These are phyloP conservation scores for Symmetrospora coprosmae DNA, from an alignment of 768 basidiomycete species.

Conservation along the genomic window DNA sequence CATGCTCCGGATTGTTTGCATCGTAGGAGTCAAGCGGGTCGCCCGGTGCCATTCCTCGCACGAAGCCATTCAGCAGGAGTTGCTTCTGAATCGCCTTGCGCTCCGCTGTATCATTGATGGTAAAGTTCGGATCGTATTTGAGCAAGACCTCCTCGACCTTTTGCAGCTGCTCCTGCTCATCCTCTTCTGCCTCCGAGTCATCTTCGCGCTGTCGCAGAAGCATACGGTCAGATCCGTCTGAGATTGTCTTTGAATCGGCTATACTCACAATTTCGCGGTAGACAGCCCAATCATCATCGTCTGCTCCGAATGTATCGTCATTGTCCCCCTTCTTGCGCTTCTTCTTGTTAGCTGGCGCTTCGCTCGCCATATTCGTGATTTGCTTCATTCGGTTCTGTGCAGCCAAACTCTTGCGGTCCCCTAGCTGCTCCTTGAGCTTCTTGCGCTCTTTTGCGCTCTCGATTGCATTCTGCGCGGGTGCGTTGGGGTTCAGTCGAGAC, in stretches of 20 bases:
- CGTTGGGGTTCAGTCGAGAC: no score
- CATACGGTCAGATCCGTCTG: no score
- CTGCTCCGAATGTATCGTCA: slow-evolving; percentile 87
- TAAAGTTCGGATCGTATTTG: slow-evolving; percentile 70
- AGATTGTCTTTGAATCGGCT: not conserved
- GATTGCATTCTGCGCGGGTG: slow-evolving; percentile 57
- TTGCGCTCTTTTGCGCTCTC: slow-evolving; percentile 69
- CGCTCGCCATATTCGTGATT: slow-evolving; percentile 78
- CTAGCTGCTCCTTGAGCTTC: slow-evolving; percentile 46
- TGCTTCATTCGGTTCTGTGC: slow-evolving; percentile 92
- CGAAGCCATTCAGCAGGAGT: slow-evolving; percentile 71
- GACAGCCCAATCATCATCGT: slow-evolving; percentile 93
- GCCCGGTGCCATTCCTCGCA: slow-evolving; percentile 35
- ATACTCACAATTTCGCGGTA: slow-evolving; percentile 80
- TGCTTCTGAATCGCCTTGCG: slow-evolving; percentile 62
- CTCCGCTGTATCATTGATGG: slow-evolving; percentile 62
- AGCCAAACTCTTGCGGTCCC: slow-evolving; percentile 83
- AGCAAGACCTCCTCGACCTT: slow-evolving; percentile 67
- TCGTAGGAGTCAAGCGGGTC: slow-evolving; percentile 45
- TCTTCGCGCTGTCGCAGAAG: slow-evolving; percentile 35
- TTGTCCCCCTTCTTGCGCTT: slow-evolving; percentile 57
- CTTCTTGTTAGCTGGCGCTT: slow-evolving; percentile 58
- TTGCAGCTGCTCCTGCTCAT: slow-evolving; percentile 56
- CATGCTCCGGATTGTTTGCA: slow-evolving; percentile 48
- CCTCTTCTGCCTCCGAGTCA: slow-evolving; percentile 79